phyloP scores from a whole-genome alignment of 495 filamentous ascomycete species.

The Annulohypoxylon stygium region DNA sequence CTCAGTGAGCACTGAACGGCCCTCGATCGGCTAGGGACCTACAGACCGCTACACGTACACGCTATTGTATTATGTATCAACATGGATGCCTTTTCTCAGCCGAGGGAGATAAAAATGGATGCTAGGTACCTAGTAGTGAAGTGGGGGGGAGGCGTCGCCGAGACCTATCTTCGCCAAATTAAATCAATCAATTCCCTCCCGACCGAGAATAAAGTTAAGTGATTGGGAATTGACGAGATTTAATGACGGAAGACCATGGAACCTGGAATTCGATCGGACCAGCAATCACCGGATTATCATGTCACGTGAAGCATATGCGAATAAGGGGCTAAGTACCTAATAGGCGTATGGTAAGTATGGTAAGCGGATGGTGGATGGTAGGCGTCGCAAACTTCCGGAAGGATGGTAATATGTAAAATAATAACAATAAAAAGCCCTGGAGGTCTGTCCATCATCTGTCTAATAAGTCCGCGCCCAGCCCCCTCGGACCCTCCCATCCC shows the following conservation, averaged over 20 bases:
- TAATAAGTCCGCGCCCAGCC: background rate
- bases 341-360: too few relatives aligned
- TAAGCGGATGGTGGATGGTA: background rate
- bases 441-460: background rate
- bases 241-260: constrained; percentile 15
- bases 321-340: background rate
- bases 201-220: constrained; percentile 12
- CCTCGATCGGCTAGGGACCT: constrained; percentile 12
- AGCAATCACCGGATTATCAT: background rate
- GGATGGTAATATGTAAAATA: background rate
- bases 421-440: background rate
- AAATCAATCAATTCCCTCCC: constrained; percentile 1
- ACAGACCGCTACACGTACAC: background rate
- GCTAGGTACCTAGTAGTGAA: background rate
- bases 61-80: too few relatives aligned
- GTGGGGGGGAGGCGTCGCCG: background rate
- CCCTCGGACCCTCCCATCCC: background rate
- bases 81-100: background rate
- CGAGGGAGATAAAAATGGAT: background rate
- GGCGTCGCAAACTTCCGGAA: constrained; percentile 8
- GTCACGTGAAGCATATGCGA: constrained; percentile 5
- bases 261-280: constrained; percentile 1
- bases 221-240: background rate
- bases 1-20: background rate
- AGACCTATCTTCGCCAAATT: constrained; percentile 5